Base-by-base conservation (phyloP, 1,139 yeast genomes). In the Lodderomyces pseudojiufengensis region DNA sequence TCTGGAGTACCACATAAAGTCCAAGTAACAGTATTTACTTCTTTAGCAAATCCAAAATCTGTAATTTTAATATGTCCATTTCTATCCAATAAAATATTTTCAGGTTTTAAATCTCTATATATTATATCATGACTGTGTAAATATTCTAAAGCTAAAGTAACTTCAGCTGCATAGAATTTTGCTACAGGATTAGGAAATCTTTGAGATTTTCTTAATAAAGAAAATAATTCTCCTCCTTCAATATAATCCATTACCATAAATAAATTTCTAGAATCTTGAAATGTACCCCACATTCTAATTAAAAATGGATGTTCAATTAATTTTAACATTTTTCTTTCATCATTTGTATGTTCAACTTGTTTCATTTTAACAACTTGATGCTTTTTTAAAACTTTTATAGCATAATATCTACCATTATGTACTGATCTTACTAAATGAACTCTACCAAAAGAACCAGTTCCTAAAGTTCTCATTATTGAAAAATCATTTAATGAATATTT, bases 1-100 rank as follows among this genome's bases (percentile, higher is more conserved):
- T 76, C 82, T 0, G 82, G 82, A 0, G 82, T 76, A 32, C 82
- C 82, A 60, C 82, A 76, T 43, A 76, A 65, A 1, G 82, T 76
- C 64, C 76, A 76, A 5, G 82, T 76, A 22, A 73, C 78, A 20
- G 78, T 73, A 42, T 65, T 66, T 9, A 76, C 80, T 48, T 76
- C 80, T 53, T 76, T 76, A 27, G 82, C 81, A 51, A 76, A 76
- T 1, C 82, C 82, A 51, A 76, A 76, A 55, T 76, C 81, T 9
- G 82, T 76, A 41, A 76, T 61, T 45, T 76, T 76, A 40, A 76
- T 74, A 51, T 76, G 82, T 2, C 82, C 82, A 40, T 75, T 73
- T 45, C 77, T 61, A 46, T 76, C 79, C 46, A 76, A 62, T 39
- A 76, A 57, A 31, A 76, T 76, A 48, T 76, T 76, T 55, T 76